These are phyloP conservation scores for Phtheirospermum japonicum DNA, from an alignment of 257 asterid species.

Conservation along the genomic window DNA sequence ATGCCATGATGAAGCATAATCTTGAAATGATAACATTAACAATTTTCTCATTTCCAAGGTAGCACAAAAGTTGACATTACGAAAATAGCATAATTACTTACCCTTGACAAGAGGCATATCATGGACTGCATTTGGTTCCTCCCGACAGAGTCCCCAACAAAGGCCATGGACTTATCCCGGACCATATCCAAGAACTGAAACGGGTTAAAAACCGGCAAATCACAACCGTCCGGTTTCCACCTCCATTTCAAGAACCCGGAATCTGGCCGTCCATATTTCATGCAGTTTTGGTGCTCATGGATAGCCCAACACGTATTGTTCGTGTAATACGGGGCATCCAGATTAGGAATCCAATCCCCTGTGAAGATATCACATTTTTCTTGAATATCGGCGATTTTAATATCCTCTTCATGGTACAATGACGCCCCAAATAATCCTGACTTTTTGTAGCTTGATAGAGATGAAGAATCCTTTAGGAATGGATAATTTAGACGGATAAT, in stretches of 20 bases:
- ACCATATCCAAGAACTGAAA: constrained; percentile 45
- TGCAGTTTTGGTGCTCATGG: constrained; percentile 52
- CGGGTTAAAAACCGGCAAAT: constrained; percentile 41
- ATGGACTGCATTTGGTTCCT: constrained; percentile 55
- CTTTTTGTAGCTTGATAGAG: background rate
- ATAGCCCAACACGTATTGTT: constrained; percentile 48
- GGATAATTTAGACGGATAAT: background rate
- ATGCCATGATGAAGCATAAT: too few relatives aligned
- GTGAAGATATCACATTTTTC: constrained; percentile 36
- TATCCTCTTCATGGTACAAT: background rate
- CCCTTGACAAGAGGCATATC: constrained; percentile 46
- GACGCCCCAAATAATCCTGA: background rate
- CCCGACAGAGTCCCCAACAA: constrained; percentile 53
- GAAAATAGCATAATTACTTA: background rate
- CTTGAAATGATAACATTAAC: too few relatives aligned
- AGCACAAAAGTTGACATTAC: too few relatives aligned
- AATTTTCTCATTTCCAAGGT: too few relatives aligned
- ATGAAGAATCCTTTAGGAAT: background rate
- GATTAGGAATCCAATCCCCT: constrained; percentile 49
- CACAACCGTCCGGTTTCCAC: constrained; percentile 55
- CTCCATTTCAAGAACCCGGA: constrained; percentile 40
- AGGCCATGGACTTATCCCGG: constrained; percentile 43
- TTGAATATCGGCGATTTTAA: constrained; percentile 18
- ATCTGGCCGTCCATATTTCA: constrained; percentile 50
- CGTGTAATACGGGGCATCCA: constrained; percentile 44